Conservation (phyloP, 2,329 filamentous ascomycete genomes). For the Nigrograna mackinnonii region DNA sequence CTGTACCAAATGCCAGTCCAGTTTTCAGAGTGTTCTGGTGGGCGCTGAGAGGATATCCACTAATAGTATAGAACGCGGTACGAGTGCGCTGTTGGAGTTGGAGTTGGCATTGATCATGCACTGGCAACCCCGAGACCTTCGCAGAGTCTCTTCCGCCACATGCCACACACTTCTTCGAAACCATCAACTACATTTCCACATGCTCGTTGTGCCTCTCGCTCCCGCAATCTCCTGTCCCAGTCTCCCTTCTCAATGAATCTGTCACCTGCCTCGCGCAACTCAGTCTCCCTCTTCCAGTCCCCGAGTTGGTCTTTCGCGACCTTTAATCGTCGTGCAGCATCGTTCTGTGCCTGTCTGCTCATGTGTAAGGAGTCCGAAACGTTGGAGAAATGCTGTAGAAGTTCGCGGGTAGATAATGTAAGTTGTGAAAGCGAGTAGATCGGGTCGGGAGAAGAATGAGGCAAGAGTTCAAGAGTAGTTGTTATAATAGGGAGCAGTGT, state of each 20-base stretch:
- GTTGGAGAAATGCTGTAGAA: slow-evolving; percentile 79
- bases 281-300: slow-evolving; percentile 82
- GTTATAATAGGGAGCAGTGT: slow-evolving; percentile 70
- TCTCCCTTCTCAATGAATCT: slow-evolving; percentile 79
- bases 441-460: slow-evolving; percentile 65
- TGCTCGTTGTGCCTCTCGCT: slow-evolving; percentile 79
- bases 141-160: slow-evolving; percentile 77
- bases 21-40: no score
- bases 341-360: slow-evolving; percentile 83
- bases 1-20: no score
- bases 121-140: slow-evolving; percentile 40
- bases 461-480: slow-evolving; percentile 68
- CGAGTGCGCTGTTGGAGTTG: no score
- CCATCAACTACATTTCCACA: slow-evolving; percentile 89
- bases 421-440: slow-evolving; percentile 70
- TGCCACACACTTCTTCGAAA: slow-evolving; percentile 87
- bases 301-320: slow-evolving; percentile 83
- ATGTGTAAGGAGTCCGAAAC: slow-evolving; percentile 93
- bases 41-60: no score
- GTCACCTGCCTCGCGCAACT: slow-evolving; percentile 79
- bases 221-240: slow-evolving; percentile 77
- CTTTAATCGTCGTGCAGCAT: slow-evolving; percentile 77
- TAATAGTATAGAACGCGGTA: no score
- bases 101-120: slow-evolving; percentile 21
- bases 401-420: slow-evolving; percentile 67